These are phyloP conservation scores for Neurospora sp. DNA, from an alignment of 495 filamentous ascomycete genomes.

Conservation along the genomic window DNA sequence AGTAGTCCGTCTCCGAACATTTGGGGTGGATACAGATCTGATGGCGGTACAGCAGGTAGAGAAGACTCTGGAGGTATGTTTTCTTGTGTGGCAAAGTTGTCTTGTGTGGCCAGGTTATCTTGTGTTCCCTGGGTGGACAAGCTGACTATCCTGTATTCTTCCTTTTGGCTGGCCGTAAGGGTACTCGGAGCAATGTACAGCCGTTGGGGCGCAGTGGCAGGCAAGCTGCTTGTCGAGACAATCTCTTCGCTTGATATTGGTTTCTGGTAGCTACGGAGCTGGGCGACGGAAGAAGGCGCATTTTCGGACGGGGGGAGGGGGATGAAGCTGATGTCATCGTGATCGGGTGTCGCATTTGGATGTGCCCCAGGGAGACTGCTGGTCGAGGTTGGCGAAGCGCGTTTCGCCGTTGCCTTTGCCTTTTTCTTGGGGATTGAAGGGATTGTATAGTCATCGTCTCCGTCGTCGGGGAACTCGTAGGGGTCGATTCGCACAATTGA, in stretches of 20 bases:
- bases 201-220: slow-evolving; percentile 2
- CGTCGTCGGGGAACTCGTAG: slow-evolving; percentile 2
- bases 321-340: neutral
- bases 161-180: slow-evolving; percentile 22
- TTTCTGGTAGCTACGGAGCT: neutral
- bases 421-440: slow-evolving; percentile 4
- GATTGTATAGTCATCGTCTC: neutral
- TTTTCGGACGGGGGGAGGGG: neutral
- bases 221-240: neutral
- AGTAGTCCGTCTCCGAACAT: slow-evolving; percentile 1
- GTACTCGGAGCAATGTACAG: slow-evolving; percentile 18
- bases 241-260: neutral
- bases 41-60: neutral
- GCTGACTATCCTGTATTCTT: slow-evolving; percentile 14
- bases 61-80: neutral
- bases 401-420: neutral
- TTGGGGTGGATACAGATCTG: neutral
- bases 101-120: neutral
- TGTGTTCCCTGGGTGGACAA: slow-evolving; percentile 2
- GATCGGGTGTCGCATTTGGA: neutral
- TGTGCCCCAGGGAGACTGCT: neutral
- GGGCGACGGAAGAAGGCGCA: neutral
- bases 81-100: neutral
- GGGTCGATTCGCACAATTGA: neutral
- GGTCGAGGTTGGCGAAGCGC: neutral